Percentiles rank a stretch among this genome's conserved stretches.
Conservation (phyloP, 2,329 filamentous ascomycete species). For the Microdochium bolleyi region DNA sequence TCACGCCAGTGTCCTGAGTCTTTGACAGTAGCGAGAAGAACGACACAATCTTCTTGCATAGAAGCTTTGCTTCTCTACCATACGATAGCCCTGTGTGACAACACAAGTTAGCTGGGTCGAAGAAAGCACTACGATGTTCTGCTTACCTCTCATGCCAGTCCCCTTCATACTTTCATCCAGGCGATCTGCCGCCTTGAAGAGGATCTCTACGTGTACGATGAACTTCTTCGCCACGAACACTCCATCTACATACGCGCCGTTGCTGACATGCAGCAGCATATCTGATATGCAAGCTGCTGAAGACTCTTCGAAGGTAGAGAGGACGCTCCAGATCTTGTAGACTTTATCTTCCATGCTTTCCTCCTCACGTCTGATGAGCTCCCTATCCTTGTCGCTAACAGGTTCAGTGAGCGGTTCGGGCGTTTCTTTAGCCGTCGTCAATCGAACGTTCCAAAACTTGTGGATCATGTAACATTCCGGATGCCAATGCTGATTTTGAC, state of each 20-base stretch:
- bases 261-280: slow-evolving; percentile 97
- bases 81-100: slow-evolving; percentile 66
- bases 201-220: slow-evolving; percentile 88
- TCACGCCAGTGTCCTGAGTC: slow-evolving; percentile 82
- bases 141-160: slow-evolving; percentile 68
- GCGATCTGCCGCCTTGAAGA: slow-evolving; percentile 82
- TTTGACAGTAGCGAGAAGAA: slow-evolving; percentile 95
- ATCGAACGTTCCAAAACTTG: slow-evolving; percentile 98
- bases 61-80: slow-evolving; percentile 88
- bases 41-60: slow-evolving; percentile 99
- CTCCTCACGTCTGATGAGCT: slow-evolving; percentile 73
- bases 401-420: slow-evolving; percentile 33
- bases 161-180: slow-evolving; percentile 66
- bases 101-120: slow-evolving; percentile 11
- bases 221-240: slow-evolving; percentile 93
- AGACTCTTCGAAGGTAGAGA: slow-evolving; percentile 95
- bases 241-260: slow-evolving; percentile 91
- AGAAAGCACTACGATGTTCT: slow-evolving; percentile 2
- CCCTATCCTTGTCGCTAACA: slow-evolving; percentile 55
- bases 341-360: slow-evolving; percentile 97
- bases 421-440: slow-evolving; percentile 54
- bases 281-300: slow-evolving; percentile 97
- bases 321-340: slow-evolving; percentile 94
- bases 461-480: slow-evolving; percentile 99
- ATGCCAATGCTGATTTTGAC: slow-evolving; percentile 98